Evolutionary conservation across 2,329 filamentous ascomycete species (phyloP).

Genomic region (Lachnellula arida): DNA sequence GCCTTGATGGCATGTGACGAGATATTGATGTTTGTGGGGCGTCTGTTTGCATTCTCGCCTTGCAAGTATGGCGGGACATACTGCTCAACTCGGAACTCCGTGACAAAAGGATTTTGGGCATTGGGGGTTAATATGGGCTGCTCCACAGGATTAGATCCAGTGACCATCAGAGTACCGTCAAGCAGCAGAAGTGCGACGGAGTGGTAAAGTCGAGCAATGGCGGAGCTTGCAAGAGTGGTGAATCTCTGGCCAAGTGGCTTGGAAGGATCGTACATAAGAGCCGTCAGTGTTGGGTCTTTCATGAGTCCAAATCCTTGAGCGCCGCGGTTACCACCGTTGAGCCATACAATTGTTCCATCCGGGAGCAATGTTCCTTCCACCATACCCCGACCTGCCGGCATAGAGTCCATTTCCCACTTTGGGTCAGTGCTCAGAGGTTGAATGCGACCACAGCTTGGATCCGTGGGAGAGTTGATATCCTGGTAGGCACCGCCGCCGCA

Average conservation of each 20-base stretch:
- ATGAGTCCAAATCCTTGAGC: constrained; percentile 57
- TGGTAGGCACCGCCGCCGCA: constrained; percentile 58
- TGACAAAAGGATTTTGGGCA: constrained; percentile 45
- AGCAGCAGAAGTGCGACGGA: constrained; percentile 54
- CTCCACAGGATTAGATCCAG: constrained; percentile 57
- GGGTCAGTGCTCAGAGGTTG: constrained; percentile 44
- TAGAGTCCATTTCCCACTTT: constrained; percentile 52
- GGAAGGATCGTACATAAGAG: constrained; percentile 54
- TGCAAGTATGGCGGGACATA: constrained; percentile 57
- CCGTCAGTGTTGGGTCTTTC: constrained; percentile 47
- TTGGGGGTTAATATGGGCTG: constrained; percentile 46
- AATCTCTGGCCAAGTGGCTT: constrained; percentile 47
- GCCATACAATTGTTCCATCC: constrained; percentile 54
- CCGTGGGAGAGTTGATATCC: constrained; percentile 53
- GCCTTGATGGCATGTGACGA: constrained; percentile 39
- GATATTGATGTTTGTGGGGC: constrained; percentile 45
- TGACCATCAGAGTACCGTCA: constrained; percentile 55
- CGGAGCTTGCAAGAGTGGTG: constrained; percentile 37
- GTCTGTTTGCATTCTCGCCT: constrained; percentile 42
- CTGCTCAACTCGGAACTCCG: constrained; percentile 58
- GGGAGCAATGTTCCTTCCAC: constrained; percentile 55
- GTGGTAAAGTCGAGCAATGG: constrained; percentile 52
- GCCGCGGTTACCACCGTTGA: constrained; percentile 54
- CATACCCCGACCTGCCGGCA: constrained; percentile 56
- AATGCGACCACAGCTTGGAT: constrained; percentile 54